A percentile compares a stretch with the other conserved stretches of the same genome.
phyloP scores from a whole-genome alignment of 306 rosid genomes.

The Prunus campanulata region DNA sequence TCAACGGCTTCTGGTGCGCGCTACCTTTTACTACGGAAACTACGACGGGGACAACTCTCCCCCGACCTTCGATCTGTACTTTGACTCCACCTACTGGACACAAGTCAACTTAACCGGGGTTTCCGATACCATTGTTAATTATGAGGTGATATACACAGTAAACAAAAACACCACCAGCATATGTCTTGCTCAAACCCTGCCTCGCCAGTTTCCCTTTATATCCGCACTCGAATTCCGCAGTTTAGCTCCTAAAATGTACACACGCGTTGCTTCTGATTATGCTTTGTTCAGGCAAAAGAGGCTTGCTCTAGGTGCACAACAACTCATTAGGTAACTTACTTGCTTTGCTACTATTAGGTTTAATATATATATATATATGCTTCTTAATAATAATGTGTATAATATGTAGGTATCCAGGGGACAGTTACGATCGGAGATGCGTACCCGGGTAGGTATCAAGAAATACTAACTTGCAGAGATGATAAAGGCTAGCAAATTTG shows the following conservation, averaged over 20 bases:
- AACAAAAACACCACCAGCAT: conserved; percentile 37
- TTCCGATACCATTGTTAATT: neutral
- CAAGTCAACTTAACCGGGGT: neutral
- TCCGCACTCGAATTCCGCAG: conserved; percentile 44
- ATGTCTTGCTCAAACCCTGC: conserved; percentile 44
- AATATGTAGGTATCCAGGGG: conserved; percentile 31
- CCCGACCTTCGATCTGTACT: conserved; percentile 26
- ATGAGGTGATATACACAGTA: conserved; percentile 34
- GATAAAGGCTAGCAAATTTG: no score
- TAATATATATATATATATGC: no score
- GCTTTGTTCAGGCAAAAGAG: conserved; percentile 27
- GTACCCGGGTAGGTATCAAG: neutral
- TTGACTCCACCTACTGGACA: conserved; percentile 30
- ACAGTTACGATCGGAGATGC: conserved; percentile 40
- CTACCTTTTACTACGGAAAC: conserved; percentile 30
- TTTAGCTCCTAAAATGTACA: conserved; percentile 41
- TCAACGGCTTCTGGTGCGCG: conserved; percentile 20
- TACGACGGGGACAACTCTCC: conserved; percentile 24
- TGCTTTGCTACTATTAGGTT: no score
- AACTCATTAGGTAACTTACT: neutral
- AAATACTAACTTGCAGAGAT: no score
- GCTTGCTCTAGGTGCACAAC: conserved; percentile 23
- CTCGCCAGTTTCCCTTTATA: conserved; percentile 43
- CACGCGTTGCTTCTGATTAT: conserved; percentile 19
- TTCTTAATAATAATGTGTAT: no score